phyloP scores from a whole-genome alignment of 768 basidiomycete species.

The Phanerochaete carnosa region DNA sequence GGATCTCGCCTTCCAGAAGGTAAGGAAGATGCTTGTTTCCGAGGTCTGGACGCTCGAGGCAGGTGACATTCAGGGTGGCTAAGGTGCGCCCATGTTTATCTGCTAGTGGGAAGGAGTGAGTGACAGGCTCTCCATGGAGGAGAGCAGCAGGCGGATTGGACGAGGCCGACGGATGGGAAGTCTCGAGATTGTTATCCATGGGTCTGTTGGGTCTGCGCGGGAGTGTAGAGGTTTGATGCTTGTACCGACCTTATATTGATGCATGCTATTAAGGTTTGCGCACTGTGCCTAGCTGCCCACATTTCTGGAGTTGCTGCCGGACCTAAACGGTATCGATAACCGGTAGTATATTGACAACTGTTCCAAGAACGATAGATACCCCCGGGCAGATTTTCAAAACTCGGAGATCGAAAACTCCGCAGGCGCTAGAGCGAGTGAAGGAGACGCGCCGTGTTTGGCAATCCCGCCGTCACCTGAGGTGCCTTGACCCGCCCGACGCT shows the following conservation, averaged over 20 bases:
- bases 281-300: too few species aligned
- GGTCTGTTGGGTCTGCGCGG: background rate
- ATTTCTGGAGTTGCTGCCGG: too few species aligned
- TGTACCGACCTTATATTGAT: background rate
- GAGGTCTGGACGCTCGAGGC: background rate
- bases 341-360: too few species aligned
- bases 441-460: too few species aligned
- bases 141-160: background rate
- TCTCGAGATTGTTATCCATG: background rate
- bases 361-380: too few species aligned
- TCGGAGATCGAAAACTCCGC: too few species aligned
- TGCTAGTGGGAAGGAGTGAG: conserved; percentile 2
- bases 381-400: too few species aligned
- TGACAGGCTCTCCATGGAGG: background rate
- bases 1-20: conserved; percentile 5
- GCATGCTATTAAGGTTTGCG: too few species aligned
- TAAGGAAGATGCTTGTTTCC: conserved; percentile 1
- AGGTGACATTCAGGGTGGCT: conserved; percentile 1
- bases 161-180: background rate
- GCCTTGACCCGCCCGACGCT: too few species aligned
- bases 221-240: background rate
- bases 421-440: too few species aligned
- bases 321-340: too few species aligned
- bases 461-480: too few species aligned
- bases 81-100: conserved; percentile 1